Percentiles rank a stretch among this genome's conserved stretches.
Conservation (phyloP, 495 filamentous ascomycete genomes). For the Tuber calosporum region DNA sequence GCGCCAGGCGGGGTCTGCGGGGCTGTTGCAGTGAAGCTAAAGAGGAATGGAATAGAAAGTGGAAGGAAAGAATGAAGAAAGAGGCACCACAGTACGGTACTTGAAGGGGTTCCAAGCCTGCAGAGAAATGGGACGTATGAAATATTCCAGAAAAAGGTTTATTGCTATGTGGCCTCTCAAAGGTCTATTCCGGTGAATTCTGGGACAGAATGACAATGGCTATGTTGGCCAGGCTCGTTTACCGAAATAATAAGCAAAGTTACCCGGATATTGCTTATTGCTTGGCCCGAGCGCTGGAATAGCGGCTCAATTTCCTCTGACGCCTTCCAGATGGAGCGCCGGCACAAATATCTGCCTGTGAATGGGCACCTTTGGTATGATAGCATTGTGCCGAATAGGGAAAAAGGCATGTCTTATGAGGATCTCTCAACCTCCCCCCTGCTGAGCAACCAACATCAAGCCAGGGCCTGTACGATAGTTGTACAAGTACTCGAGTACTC, state of each 20-base stretch:
- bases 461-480: background rate
- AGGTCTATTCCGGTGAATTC: background rate
- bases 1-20: slow-evolving; percentile 13
- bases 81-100: slow-evolving; percentile 14
- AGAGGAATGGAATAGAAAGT: slow-evolving; percentile 1
- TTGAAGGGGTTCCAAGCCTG: background rate
- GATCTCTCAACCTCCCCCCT: background rate
- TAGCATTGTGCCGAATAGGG: background rate
- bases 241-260: background rate
- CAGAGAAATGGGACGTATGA: background rate
- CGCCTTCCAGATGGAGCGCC: background rate
- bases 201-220: background rate
- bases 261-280: background rate
- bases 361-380: background rate
- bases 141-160: background rate
- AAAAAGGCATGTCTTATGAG: background rate
- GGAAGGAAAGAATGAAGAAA: slow-evolving; percentile 7
- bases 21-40: background rate
- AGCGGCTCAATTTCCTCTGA: background rate
- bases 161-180: slow-evolving; percentile 1
- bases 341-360: background rate
- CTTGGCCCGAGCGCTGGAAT: background rate
- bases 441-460: background rate
- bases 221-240: background rate
- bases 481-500: no score